Percentiles rank a stretch among this genome's conserved stretches.
Conservation (phyloP, 805 yeast genomes). For the Wickerhamiella musiphila region DNA sequence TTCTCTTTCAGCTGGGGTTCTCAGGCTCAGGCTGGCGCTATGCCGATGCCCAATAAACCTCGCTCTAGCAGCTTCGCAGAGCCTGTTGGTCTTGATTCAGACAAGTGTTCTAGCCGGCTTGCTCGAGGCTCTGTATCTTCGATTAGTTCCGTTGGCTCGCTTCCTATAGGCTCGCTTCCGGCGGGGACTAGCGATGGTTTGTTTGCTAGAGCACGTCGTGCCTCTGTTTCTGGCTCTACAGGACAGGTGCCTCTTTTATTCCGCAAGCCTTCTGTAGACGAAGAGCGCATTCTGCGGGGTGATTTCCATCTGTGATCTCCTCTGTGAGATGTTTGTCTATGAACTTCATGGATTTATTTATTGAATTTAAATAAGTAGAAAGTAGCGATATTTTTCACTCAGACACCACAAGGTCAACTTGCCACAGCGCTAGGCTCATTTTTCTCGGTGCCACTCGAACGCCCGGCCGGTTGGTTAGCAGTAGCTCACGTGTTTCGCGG, state of each 20-base stretch:
- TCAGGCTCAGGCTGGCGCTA: no score
- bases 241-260: slow-evolving; percentile 5
- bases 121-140: not conserved
- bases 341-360: not conserved
- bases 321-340: not conserved
- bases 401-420: no score
- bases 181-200: slow-evolving; percentile 3
- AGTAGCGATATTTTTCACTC: no score
- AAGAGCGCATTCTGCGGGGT: slow-evolving; percentile 22
- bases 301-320: slow-evolving; percentile 15
- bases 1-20: slow-evolving; percentile 1
- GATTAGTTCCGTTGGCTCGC: slow-evolving; percentile 1
- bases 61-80: no score
- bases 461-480: no score
- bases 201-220: slow-evolving; percentile 5
- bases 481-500: no score
- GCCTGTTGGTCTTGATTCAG: no score
- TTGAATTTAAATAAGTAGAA: not conserved
- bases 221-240: not conserved
- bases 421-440: no score
- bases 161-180: not conserved
- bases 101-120: not conserved
- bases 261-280: slow-evolving; percentile 20
- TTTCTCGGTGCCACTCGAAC: no score
- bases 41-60: no score